These are phyloP conservation scores for Trichophyton schoenleinii DNA, from an alignment of 2,329 filamentous ascomycete genomes.

Conservation along the genomic window DNA sequence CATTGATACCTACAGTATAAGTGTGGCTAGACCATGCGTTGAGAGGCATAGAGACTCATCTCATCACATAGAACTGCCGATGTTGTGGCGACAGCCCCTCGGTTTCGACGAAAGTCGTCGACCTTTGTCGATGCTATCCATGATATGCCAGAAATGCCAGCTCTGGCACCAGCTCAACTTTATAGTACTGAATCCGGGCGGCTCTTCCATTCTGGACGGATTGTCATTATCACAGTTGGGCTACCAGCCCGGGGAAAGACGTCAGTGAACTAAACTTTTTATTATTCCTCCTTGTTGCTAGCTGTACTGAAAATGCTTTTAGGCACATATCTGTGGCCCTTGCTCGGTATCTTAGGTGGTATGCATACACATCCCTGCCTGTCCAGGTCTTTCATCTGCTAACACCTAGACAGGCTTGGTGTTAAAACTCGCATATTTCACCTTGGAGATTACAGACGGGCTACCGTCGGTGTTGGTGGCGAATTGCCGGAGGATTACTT, in stretches of 20 bases:
- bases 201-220: constrained; percentile 91
- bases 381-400: constrained; percentile 6
- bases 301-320: constrained; percentile 6
- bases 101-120: constrained; percentile 82
- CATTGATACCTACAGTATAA: not conserved
- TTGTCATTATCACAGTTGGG: constrained; percentile 94
- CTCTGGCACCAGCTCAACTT: constrained; percentile 87
- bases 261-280: constrained; percentile 37
- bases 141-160: constrained; percentile 68
- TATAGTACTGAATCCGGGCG: constrained; percentile 97
- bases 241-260: constrained; percentile 93
- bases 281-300: not conserved
- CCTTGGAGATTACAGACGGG: constrained; percentile 87
- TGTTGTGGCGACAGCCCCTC: constrained; percentile 77
- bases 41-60: not conserved
- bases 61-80: constrained; percentile 59
- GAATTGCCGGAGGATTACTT: constrained; percentile 96
- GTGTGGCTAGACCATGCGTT: not conserved
- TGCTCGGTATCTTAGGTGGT: constrained; percentile 86
- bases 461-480: constrained; percentile 69
- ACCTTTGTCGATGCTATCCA: constrained; percentile 97
- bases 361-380: constrained; percentile 18
- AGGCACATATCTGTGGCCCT: constrained; percentile 92
- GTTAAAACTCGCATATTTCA: constrained; percentile 98
- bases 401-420: constrained; percentile 52